phyloP scores from a whole-genome alignment of 371 early-diverging fungal species.

The Rhizopus sp. region DNA sequence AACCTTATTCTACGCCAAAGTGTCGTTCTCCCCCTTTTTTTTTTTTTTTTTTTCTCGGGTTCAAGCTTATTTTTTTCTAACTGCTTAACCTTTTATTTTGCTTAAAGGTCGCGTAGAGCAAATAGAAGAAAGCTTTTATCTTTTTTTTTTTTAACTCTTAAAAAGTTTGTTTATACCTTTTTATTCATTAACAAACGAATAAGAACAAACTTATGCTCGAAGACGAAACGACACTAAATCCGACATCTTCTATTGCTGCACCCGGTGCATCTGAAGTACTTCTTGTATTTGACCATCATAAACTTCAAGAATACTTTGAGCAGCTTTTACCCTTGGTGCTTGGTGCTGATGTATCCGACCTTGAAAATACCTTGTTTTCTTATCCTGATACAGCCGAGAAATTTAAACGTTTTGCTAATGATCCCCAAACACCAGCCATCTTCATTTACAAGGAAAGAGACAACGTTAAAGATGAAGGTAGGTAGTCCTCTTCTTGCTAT shows the following conservation, averaged over 20 bases:
- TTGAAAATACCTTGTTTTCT: constrained; percentile 63
- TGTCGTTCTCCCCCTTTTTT: too few species aligned
- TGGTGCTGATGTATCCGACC: constrained; percentile 66
- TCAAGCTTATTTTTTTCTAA: too few species aligned
- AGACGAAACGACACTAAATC: constrained; percentile 16
- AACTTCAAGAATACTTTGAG: constrained; percentile 70
- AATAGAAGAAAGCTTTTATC: not conserved
- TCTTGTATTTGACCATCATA: constrained; percentile 57
- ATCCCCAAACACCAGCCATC: constrained; percentile 73
- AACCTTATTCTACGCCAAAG: too few species aligned
- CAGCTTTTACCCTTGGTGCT: constrained; percentile 73
- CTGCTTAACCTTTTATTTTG: too few species aligned
- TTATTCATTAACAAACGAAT: constrained; percentile 1
- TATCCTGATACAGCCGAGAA: constrained; percentile 74
- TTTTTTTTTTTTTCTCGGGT: too few species aligned
- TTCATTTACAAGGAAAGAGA: constrained; percentile 82
- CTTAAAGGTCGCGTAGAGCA: too few species aligned
- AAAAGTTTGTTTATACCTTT: constrained; percentile 7
- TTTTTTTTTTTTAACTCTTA: not conserved
- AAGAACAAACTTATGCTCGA: constrained; percentile 17
- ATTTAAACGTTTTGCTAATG: constrained; percentile 79
- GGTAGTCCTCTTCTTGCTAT: constrained; percentile 3
- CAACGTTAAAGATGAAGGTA: constrained; percentile 57
- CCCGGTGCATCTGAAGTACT: constrained; percentile 20
- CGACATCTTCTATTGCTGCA: constrained; percentile 13